phyloP scores from a whole-genome alignment of 2,329 filamentous ascomycete genomes.

The Trichoderma guizhouense region DNA sequence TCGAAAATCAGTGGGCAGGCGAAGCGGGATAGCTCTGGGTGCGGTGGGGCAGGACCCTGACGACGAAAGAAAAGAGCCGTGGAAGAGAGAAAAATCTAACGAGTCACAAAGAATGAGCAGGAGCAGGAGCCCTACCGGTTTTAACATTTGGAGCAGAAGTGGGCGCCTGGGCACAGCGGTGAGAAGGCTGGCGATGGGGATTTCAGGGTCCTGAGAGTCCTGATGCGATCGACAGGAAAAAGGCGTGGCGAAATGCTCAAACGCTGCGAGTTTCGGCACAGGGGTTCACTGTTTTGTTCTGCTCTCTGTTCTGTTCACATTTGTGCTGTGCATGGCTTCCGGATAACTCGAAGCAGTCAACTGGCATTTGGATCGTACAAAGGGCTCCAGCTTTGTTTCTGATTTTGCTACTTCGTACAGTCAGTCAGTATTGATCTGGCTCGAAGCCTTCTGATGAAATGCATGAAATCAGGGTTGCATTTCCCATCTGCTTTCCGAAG shows the following conservation, averaged over 20 bases:
- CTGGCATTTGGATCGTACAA: neutral
- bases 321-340: neutral
- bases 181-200: neutral
- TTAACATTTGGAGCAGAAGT: neutral
- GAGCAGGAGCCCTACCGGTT: neutral
- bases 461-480: neutral
- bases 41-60: neutral
- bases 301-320: too few relatives aligned
- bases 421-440: neutral
- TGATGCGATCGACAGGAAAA: neutral
- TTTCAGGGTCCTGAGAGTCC: neutral
- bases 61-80: neutral
- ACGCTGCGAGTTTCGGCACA: slow-evolving; percentile 10
- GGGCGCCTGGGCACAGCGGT: neutral
- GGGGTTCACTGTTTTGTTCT: neutral
- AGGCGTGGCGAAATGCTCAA: slow-evolving; percentile 7
- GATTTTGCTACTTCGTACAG: neutral
- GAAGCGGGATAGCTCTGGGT: neutral
- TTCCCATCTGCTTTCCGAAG: neutral
- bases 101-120: neutral
- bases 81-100: neutral
- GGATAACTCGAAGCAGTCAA: too few relatives aligned
- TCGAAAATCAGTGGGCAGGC: slow-evolving; percentile 12
- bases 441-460: neutral
- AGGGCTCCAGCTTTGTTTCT: neutral